These are phyloP conservation scores for Tillandsia fasciculata DNA, from an alignment of 176 grass and related monocot species.

Conservation along the genomic window DNA sequence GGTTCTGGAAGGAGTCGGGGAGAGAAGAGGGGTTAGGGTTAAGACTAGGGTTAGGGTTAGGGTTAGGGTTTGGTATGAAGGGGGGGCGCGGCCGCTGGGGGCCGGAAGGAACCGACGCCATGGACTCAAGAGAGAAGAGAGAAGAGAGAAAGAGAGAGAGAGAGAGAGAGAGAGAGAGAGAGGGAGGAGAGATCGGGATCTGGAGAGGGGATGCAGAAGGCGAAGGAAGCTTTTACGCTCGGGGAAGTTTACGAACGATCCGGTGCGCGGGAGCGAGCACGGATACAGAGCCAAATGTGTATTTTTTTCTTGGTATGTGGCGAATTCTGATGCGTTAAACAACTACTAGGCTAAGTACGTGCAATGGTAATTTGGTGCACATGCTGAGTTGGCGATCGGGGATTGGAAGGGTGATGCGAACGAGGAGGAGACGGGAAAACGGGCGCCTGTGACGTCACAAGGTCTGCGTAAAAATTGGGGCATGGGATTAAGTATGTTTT, in stretches of 20 bases:
- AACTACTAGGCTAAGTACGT: too few species aligned
- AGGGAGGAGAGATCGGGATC: slow-evolving; percentile 37
- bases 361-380: too few species aligned
- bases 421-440: too few species aligned
- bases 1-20: slow-evolving; percentile 31
- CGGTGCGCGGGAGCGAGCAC: too few species aligned
- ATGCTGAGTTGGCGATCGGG: too few species aligned
- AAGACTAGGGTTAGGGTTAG: slow-evolving; percentile 14
- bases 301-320: too few species aligned
- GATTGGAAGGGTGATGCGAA: too few species aligned
- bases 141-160: background rate
- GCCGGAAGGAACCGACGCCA: slow-evolving; percentile 18
- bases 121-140: slow-evolving; percentile 2
- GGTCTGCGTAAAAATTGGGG: too few species aligned
- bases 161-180: background rate
- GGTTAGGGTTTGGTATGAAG: slow-evolving; percentile 5
- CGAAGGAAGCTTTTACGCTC: slow-evolving; percentile 2
- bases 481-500: too few species aligned
- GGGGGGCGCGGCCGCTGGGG: slow-evolving; percentile 18
- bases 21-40: slow-evolving; percentile 21
- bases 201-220: background rate
- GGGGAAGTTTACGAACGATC: background rate
- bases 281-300: too few species aligned
- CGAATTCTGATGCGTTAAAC: too few species aligned
- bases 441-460: too few species aligned